A percentile compares a stretch with the other conserved stretches of the same genome.
Conservation (phyloP, 1,139 yeast species). For the Debaryomycetaceae sp. region DNA sequence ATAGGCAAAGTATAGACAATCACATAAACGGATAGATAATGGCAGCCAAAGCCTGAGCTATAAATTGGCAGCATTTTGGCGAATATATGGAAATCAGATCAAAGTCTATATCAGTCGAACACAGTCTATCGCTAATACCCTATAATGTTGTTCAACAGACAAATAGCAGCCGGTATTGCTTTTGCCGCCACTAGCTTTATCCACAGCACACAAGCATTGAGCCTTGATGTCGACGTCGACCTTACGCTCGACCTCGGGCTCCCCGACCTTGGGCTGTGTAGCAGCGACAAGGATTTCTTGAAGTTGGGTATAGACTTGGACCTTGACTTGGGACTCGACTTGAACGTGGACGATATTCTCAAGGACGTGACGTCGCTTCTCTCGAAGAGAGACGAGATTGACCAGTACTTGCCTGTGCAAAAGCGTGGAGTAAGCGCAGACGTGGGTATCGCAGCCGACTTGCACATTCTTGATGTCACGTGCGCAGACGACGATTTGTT, state of each 20-base stretch:
- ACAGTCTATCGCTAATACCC: neutral
- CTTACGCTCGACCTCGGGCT: constrained; percentile 5
- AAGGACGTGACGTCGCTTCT: neutral
- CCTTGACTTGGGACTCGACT: neutral
- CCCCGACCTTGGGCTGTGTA: constrained; percentile 1
- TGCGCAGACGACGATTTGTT: constrained; percentile 22
- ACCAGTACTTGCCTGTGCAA: neutral
- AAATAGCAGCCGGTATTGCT: neutral
- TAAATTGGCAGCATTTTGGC: too few species aligned
- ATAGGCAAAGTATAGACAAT: too few species aligned
- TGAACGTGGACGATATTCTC: neutral
- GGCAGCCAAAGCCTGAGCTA: too few species aligned
- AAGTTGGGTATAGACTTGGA: neutral
- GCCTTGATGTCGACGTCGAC: constrained; percentile 5
- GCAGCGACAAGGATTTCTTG: neutral
- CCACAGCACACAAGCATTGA: constrained; percentile 2
- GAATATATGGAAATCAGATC: too few species aligned
- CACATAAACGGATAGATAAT: too few species aligned
- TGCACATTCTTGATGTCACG: constrained; percentile 20
- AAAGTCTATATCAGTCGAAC: too few species aligned
- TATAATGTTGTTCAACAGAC: neutral
- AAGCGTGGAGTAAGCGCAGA: neutral
- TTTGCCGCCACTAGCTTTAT: neutral
- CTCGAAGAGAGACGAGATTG: neutral
- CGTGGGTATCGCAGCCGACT: neutral